A percentile compares a stretch with the other conserved stretches of the same genome.
Evolutionary conservation across 441 rosid species (phyloP).

Genomic region (Adansonia rubrostipa): DNA sequence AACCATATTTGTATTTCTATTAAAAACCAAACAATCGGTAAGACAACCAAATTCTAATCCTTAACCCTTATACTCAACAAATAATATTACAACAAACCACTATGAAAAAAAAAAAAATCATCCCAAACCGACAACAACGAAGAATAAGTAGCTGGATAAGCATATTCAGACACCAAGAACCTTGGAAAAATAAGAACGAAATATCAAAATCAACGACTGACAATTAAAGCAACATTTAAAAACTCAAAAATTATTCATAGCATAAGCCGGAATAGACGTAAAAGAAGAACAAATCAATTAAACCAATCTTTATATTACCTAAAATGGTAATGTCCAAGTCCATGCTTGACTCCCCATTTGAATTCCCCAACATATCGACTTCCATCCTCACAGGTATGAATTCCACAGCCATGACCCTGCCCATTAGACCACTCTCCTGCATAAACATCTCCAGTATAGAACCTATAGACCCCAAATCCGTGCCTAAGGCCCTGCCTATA

Average conservation of each 20-base stretch:
- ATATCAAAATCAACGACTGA: background rate
- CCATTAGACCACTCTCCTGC: slow-evolving; percentile 94
- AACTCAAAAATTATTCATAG: background rate
- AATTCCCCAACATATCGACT: slow-evolving; percentile 88
- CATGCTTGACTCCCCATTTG: slow-evolving; percentile 93
- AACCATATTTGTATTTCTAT: background rate
- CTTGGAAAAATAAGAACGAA: background rate
- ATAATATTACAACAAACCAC: background rate
- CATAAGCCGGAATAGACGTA: background rate
- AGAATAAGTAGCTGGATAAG: background rate
- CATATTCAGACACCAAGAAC: background rate
- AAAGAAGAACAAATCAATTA: background rate
- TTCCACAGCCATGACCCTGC: slow-evolving; percentile 90
- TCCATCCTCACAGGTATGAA: slow-evolving; percentile 90
- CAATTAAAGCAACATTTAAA: background rate
- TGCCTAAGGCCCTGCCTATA: too few species aligned
- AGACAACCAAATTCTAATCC: background rate
- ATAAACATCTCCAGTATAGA: slow-evolving; percentile 30
- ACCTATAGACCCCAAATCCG: too few species aligned
- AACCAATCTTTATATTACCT: slow-evolving; percentile 47
- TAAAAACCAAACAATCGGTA: background rate
- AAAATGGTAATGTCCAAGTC: slow-evolving; percentile 89
- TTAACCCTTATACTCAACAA: slow-evolving; percentile 5
- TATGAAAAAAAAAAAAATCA: slow-evolving; percentile 1
- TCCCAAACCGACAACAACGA: background rate